These are phyloP conservation scores for Aspergillus biplanus DNA, from an alignment of 495 filamentous ascomycete genomes.

Conservation along the genomic window DNA sequence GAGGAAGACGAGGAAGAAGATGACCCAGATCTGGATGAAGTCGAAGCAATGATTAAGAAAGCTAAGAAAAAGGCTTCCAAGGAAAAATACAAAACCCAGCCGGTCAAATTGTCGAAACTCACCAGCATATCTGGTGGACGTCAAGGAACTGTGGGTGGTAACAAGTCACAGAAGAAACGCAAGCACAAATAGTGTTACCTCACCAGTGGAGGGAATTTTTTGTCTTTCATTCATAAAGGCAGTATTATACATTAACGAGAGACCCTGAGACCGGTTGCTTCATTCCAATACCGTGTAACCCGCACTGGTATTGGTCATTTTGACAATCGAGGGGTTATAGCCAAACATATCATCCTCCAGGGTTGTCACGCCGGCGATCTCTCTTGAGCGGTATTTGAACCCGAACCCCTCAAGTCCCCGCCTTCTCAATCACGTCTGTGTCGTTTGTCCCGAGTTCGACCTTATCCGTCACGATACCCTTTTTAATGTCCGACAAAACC, in stretches of 20 bases:
- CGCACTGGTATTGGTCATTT: background rate
- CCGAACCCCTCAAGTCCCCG: no score
- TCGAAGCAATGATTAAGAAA: constrained; percentile 22
- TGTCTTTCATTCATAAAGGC: background rate
- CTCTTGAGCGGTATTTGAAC: no score
- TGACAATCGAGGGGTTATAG: no score
- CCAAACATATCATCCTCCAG: no score
- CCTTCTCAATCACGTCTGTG: background rate
- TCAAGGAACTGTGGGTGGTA: constrained; percentile 18
- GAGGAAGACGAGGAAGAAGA: constrained; percentile 24
- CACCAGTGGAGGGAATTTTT: background rate
- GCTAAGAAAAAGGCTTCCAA: constrained; percentile 25
- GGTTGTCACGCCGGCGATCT: no score
- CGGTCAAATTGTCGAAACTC: constrained; percentile 29
- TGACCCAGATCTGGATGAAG: constrained; percentile 7
- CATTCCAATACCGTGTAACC: background rate
- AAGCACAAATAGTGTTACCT: constrained; percentile 33
- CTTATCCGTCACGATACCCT: constrained; percentile 8
- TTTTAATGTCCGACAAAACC: background rate
- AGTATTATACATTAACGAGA: background rate
- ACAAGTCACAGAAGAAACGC: constrained; percentile 46
- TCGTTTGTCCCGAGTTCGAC: constrained; percentile 10
- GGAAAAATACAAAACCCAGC: constrained; percentile 18
- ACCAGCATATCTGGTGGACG: constrained; percentile 42
- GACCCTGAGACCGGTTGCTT: background rate